Conservation (phyloP, 1,284 basidiomycete species). For the Fomitopsis betulina region DNA sequence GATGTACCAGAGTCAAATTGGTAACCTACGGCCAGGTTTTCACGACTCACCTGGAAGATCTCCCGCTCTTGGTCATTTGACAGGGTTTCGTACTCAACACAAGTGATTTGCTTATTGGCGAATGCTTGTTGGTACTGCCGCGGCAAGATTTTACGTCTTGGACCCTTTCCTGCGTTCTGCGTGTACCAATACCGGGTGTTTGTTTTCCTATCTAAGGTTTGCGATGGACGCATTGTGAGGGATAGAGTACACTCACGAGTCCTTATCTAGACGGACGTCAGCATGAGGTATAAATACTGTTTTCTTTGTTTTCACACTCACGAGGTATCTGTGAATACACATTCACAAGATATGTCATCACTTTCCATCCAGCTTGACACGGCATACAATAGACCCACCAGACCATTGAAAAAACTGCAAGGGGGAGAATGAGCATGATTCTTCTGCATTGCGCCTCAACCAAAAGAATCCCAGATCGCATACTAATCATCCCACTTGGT, state of each 20-base stretch:
- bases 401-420: slow-evolving; percentile 66
- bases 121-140: slow-evolving; percentile 48
- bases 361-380: background rate
- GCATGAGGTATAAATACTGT: background rate
- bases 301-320: slow-evolving; percentile 10
- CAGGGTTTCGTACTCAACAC: slow-evolving; percentile 66
- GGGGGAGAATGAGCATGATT: too few relatives aligned
- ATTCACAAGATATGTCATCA: background rate
- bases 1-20: background rate
- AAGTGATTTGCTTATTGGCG: slow-evolving; percentile 65
- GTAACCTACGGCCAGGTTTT: background rate
- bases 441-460: too few relatives aligned
- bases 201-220: slow-evolving; percentile 26
- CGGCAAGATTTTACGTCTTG: slow-evolving; percentile 37
- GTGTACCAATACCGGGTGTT: slow-evolving; percentile 52
- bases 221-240: background rate
- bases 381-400: slow-evolving; percentile 37
- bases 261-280: slow-evolving; percentile 39
- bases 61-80: slow-evolving; percentile 60
- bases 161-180: slow-evolving; percentile 15
- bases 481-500: too few relatives aligned
- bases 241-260: slow-evolving; percentile 39
- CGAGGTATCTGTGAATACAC: slow-evolving; percentile 22
- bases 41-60: slow-evolving; percentile 58
- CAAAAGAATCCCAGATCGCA: too few relatives aligned